phyloP scores from a whole-genome alignment of 2,329 filamentous ascomycete genomes.

The Rasamsonia emersonii region DNA sequence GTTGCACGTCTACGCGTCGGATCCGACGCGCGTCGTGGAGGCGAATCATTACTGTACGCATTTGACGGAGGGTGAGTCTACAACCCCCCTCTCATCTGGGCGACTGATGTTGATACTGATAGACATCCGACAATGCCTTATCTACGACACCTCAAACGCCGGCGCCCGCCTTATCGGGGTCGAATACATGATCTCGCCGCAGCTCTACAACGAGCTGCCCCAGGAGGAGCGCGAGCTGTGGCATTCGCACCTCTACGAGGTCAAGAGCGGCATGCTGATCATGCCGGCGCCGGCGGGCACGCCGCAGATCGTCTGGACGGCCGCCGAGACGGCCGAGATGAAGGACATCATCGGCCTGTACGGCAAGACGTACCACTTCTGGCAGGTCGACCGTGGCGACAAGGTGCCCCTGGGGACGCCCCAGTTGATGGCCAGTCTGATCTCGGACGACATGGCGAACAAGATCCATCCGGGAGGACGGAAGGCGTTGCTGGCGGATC shows the following conservation, averaged over 20 bases:
- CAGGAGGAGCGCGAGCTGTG: slow-evolving; percentile 63
- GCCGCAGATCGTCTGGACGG: slow-evolving; percentile 59
- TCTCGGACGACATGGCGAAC: slow-evolving; percentile 18
- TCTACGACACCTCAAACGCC: slow-evolving; percentile 64
- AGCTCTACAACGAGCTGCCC: slow-evolving; percentile 58
- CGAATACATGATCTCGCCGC: slow-evolving; percentile 76
- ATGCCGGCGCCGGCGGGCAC: slow-evolving; percentile 27
- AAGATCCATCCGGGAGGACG: slow-evolving; percentile 18
- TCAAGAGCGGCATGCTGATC: slow-evolving; percentile 36
- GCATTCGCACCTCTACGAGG: slow-evolving; percentile 58
- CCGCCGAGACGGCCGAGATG: slow-evolving; percentile 73
- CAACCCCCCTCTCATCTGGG: not conserved
- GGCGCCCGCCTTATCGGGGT: slow-evolving; percentile 70
- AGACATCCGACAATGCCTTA: slow-evolving; percentile 75
- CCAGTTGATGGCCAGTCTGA: slow-evolving; percentile 56
- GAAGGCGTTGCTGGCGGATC: slow-evolving; percentile 36
- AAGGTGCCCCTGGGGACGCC: slow-evolving; percentile 52
- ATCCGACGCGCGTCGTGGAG: slow-evolving; percentile 61
- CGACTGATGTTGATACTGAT: slow-evolving; percentile 4
- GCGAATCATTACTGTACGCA: slow-evolving; percentile 81
- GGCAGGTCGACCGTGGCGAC: slow-evolving; percentile 73
- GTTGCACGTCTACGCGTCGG: slow-evolving; percentile 74
- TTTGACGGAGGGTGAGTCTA: slow-evolving; percentile 48
- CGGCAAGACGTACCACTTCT: slow-evolving; percentile 78
- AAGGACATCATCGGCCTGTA: slow-evolving; percentile 65